phyloP scores from a whole-genome alignment of 2,329 filamentous ascomycete species.

The Exophiala sideris region DNA sequence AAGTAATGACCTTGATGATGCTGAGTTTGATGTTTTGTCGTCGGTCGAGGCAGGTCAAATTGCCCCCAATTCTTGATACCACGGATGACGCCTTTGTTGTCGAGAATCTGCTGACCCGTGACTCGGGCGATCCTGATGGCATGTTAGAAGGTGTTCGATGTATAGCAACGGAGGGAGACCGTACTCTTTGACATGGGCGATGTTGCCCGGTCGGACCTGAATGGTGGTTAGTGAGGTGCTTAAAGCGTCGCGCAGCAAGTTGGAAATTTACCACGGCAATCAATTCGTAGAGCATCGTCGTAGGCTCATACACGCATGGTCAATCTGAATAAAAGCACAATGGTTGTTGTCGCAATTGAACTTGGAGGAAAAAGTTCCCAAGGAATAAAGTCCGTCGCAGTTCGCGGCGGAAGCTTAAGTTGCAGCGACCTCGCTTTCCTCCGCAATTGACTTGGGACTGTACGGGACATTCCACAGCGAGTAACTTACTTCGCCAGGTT shows the following conservation, averaged over 20 bases:
- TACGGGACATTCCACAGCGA: no score
- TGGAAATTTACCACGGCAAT: slow-evolving; percentile 76
- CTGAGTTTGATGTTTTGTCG: slow-evolving; percentile 75
- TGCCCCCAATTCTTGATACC: slow-evolving; percentile 94
- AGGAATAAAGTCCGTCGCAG: background rate
- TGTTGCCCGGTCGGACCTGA: slow-evolving; percentile 86
- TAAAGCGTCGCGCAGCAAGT: background rate
- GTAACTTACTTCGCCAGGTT: no score
- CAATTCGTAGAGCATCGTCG: slow-evolving; percentile 88
- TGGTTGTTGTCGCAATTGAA: background rate
- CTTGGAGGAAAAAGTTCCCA: background rate
- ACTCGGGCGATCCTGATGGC: slow-evolving; percentile 19
- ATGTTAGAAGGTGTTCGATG: slow-evolving; percentile 3
- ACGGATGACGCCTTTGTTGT: slow-evolving; percentile 70
- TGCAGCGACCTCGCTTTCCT: no score
- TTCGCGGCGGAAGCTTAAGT: no score
- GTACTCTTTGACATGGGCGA: slow-evolving; percentile 94
- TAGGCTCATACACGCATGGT: background rate
- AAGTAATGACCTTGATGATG: slow-evolving; percentile 93
- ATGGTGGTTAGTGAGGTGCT: slow-evolving; percentile 19
- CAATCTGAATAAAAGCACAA: background rate
- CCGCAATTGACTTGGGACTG: no score
- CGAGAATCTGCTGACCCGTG: slow-evolving; percentile 17
- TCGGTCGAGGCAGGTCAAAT: slow-evolving; percentile 77
- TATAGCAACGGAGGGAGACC: slow-evolving; percentile 33